Percentiles rank a stretch among this genome's conserved stretches.
These are phyloP conservation scores for Eimeria tenella DNA, from an alignment of 169 alveolate species.

Conservation along the genomic window DNA sequence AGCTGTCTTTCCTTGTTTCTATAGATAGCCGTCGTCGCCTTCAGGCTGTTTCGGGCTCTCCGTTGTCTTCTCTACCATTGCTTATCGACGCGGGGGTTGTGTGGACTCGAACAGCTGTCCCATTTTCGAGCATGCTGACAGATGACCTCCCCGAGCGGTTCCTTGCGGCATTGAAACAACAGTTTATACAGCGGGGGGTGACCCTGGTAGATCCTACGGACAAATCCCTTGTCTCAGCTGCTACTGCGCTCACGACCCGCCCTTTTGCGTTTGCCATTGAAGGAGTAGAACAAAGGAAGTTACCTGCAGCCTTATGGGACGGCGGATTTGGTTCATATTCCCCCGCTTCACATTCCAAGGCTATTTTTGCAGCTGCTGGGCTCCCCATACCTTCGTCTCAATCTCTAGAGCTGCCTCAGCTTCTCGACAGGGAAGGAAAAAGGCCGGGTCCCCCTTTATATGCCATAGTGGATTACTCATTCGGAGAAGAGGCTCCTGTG, in stretches of 20 bases:
- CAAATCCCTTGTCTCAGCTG: slow-evolving; percentile 74
- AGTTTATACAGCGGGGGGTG: slow-evolving; percentile 65
- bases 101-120: slow-evolving; percentile 70
- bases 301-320: slow-evolving; percentile 69
- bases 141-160: slow-evolving; percentile 68
- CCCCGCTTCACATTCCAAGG: slow-evolving; percentile 72
- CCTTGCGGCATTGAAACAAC: slow-evolving; percentile 55
- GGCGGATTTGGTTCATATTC: slow-evolving; percentile 74
- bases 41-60: slow-evolving; percentile 53
- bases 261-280: slow-evolving; percentile 77
- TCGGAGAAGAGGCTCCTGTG: slow-evolving; percentile 46
- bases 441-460: slow-evolving; percentile 54
- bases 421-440: slow-evolving; percentile 40
- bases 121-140: slow-evolving; percentile 63
- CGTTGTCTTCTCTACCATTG: slow-evolving; percentile 46
- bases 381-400: slow-evolving; percentile 80
- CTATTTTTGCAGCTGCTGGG: slow-evolving; percentile 71
- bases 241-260: slow-evolving; percentile 75
- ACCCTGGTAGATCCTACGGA: slow-evolving; percentile 44
- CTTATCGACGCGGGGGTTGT: slow-evolving; percentile 70
- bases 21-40: slow-evolving; percentile 57
- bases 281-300: slow-evolving; percentile 28
- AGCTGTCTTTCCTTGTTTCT: neutral
- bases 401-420: slow-evolving; percentile 27
- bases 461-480: slow-evolving; percentile 65